phyloP scores from a whole-genome alignment of 179 eudicot species.

The Beta lomatogona region DNA sequence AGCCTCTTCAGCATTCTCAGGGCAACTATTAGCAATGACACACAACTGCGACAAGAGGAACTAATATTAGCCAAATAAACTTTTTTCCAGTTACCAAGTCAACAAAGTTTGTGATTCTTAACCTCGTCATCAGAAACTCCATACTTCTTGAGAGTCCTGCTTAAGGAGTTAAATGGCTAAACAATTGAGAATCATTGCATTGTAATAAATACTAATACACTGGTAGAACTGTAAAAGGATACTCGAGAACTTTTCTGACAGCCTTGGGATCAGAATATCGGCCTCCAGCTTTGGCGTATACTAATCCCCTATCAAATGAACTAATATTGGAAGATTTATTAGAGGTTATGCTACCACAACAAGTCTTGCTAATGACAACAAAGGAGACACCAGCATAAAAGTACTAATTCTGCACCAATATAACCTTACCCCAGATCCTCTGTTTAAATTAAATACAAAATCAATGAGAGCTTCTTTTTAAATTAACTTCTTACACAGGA shows the following conservation, averaged over 20 bases:
- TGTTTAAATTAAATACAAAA: background rate
- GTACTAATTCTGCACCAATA: background rate
- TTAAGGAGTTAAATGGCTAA: conserved; percentile 50
- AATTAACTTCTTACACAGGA: conserved; percentile 58
- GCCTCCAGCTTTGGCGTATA: conserved; percentile 62
- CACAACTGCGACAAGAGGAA: conserved; percentile 57
- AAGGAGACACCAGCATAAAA: background rate
- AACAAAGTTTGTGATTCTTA: conserved; percentile 7
- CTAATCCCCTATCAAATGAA: conserved; percentile 75
- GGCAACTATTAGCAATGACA: conserved; percentile 65
- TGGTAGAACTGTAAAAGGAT: conserved; percentile 52
- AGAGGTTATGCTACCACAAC: conserved; percentile 5
- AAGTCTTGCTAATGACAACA: background rate
- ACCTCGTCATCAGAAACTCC: conserved; percentile 89
- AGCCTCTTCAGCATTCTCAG: conserved; percentile 70
- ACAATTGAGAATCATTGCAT: conserved; percentile 20
- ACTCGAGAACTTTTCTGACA: conserved; percentile 69
- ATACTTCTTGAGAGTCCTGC: conserved; percentile 62
- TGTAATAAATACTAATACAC: background rate
- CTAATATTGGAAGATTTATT: conserved; percentile 40
- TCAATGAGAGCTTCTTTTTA: background rate
- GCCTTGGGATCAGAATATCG: conserved; percentile 51
- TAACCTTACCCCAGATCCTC: background rate
- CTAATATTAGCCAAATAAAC: background rate
- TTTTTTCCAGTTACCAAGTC: background rate